Evolutionary conservation across 805 yeast species (phyloP).

Genomic region (Metschnikowia borealis): DNA sequence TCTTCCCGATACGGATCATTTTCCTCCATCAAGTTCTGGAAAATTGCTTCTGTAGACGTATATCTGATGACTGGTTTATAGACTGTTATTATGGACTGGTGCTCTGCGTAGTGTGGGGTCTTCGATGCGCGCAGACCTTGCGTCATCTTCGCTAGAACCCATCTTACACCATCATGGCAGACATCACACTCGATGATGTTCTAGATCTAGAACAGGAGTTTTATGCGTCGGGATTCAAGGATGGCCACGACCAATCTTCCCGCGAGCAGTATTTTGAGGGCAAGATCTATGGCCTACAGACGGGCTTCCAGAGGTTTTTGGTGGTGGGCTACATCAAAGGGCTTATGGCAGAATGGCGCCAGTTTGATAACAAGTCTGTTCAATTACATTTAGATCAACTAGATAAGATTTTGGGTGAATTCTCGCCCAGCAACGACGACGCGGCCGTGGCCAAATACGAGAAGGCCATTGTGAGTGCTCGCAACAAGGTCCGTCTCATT

Average conservation of each 20-base stretch:
- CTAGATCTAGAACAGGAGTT: slow-evolving; percentile 56
- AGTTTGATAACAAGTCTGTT: slow-evolving; percentile 13
- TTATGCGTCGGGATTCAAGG: slow-evolving; percentile 66
- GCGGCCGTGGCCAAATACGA: slow-evolving; percentile 55
- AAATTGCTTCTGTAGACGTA: no score
- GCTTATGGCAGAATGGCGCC: slow-evolving; percentile 38
- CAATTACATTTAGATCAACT: slow-evolving; percentile 26
- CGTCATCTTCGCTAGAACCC: not conserved
- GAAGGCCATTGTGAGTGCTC: slow-evolving; percentile 46
- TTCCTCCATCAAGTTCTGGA: not conserved
- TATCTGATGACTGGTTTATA: no score
- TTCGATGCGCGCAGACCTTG: not conserved
- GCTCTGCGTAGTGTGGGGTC: slow-evolving; percentile 1
- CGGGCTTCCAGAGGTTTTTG: slow-evolving; percentile 67
- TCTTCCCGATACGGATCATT: not conserved
- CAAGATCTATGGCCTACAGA: slow-evolving; percentile 76
- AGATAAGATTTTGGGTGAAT: slow-evolving; percentile 19
- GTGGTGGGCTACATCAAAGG: slow-evolving; percentile 67
- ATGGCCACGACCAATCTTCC: slow-evolving; percentile 63
- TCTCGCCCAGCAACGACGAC: slow-evolving; percentile 42
- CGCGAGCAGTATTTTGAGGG: slow-evolving; percentile 68
- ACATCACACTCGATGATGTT: slow-evolving; percentile 41
- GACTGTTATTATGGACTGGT: not conserved
- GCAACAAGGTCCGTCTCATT: slow-evolving; percentile 58
- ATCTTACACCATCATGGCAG: slow-evolving; percentile 19